Base-by-base conservation (phyloP, 208 protist genomes). In the Trypanosoma mega region DNA sequence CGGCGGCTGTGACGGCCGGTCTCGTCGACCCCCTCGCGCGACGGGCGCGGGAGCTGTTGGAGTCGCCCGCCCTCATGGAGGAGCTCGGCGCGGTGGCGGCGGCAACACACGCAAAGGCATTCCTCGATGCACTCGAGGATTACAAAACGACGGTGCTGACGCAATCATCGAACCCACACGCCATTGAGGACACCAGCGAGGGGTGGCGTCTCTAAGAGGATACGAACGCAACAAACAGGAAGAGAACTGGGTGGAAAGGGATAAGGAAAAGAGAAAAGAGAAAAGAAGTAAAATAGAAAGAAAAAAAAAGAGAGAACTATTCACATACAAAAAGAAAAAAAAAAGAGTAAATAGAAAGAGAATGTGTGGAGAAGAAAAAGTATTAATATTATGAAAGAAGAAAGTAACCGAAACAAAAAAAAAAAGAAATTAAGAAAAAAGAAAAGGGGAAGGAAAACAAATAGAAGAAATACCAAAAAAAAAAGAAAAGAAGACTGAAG, bases 1-100 rank as follows among this genome's bases (percentile, higher is more conserved):
- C 55, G 2, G 54, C 47, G 11, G 53, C 63, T n/a, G 76, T 91
- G 60, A 92, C 85, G 37, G 80, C 80, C n/a, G 85, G 80, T 29
- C 56, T 82, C 33, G 55, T 92, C 39, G 85, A 92, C 55, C 78
- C 80, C 2, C 71, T 92, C 58, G 68, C 66, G 3, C 61, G 76
- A 14, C 77, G 74, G 41, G 79, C 60, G 39, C 66, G 37, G 37
- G 75, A 82, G 68, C 58, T 84, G 51, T 63, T 92, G 18, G 27
- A 37, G 8, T 62, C 59, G 18, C 43, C 61, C 23, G 63, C 56
- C 16, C 14, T 54, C 5, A 29, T 46, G 4, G 50, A 44, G 7
- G 37, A 73, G 14, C 18, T 27, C 2, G 43, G 21, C 23, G 51
- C 68, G n/a, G 46, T 21, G 6, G 21, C 49, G 3, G 74, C 27